A percentile compares a stretch with the other conserved stretches of the same genome.
Conservation (phyloP, 2,329 filamentous ascomycete species). For the Chaetomiaceae sp. region DNA sequence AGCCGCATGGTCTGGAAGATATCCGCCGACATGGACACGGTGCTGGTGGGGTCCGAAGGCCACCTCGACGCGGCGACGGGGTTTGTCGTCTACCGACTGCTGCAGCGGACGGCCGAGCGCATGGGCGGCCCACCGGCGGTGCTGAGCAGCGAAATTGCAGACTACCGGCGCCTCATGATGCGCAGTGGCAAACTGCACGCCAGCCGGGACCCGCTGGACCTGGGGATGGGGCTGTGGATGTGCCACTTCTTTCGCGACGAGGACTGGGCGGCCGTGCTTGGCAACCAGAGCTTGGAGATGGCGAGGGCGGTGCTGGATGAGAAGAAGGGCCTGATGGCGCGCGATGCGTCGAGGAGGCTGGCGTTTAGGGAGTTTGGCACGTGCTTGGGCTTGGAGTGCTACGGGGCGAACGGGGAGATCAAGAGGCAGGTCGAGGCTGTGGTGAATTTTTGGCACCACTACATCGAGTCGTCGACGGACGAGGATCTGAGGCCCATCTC, state of each 20-base stretch:
- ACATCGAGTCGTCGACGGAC: conserved; percentile 31
- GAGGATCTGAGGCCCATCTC: conserved; percentile 49
- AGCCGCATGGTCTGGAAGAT: conserved; percentile 53
- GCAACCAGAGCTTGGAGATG: conserved; percentile 27
- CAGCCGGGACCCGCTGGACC: conserved; percentile 48
- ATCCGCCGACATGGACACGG: conserved; percentile 41
- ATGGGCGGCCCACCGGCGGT: conserved; percentile 25
- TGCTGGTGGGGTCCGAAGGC: conserved; percentile 47
- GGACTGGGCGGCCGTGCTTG: conserved; percentile 42
- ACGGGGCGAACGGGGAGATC: conserved; percentile 33
- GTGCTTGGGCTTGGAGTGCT: conserved; percentile 43
- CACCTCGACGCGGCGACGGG: conserved; percentile 54
- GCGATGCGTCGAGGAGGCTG: conserved; percentile 32
- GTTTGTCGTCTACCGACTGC: conserved; percentile 44
- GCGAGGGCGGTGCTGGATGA: conserved; percentile 25
- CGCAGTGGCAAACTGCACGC: conserved; percentile 39
- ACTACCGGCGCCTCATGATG: conserved; percentile 46
- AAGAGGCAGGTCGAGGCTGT: conserved; percentile 26
- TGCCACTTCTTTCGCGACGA: conserved; percentile 47
- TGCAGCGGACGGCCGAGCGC: conserved; percentile 38
- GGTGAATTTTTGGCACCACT: conserved; percentile 33
- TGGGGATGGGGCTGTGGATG: conserved; percentile 57
- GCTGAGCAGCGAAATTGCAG: conserved; percentile 45
- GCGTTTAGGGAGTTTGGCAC: conserved; percentile 54
- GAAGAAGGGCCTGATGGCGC: conserved; percentile 23